phyloP scores from a whole-genome alignment of 345 rosid genomes.

The Citrus reticulata region DNA sequence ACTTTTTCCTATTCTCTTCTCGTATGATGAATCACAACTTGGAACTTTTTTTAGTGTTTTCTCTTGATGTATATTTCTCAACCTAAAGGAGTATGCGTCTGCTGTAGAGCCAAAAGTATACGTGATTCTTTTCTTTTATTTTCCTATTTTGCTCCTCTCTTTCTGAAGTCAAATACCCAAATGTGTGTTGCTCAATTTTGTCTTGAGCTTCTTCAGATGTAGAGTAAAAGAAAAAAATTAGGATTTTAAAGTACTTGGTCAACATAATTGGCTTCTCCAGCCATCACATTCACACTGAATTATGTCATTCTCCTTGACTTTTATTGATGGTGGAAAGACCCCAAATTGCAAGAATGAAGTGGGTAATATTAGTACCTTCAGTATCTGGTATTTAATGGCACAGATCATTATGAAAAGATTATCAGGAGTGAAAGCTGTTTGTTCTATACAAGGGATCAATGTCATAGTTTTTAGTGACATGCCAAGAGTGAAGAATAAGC shows the following conservation, averaged over 20 bases:
- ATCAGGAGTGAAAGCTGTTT: conserved; percentile 19
- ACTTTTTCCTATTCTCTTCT: not conserved
- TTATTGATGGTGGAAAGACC: not conserved
- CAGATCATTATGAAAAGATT: not conserved
- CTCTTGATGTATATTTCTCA: not conserved
- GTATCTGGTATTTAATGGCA: not conserved
- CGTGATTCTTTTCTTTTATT: not conserved
- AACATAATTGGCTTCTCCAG: not conserved
- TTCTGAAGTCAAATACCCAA: conserved; percentile 1
- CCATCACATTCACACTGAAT: not conserved
- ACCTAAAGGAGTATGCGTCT: not conserved
- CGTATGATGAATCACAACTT: not conserved
- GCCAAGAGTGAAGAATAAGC: conserved; percentile 59
- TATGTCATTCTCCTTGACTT: not conserved
- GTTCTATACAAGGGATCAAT: conserved; percentile 24
- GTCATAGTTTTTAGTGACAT: conserved; percentile 27
- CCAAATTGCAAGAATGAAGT: not conserved
- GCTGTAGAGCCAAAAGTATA: not conserved
- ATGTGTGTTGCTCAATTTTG: not conserved
- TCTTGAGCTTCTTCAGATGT: not conserved
- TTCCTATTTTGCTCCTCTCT: not conserved
- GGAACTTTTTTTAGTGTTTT: not conserved
- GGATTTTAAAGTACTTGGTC: not conserved
- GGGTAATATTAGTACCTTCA: not conserved
- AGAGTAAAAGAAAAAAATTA: too few species aligned